Conservation (phyloP, 495 filamentous ascomycete genomes). For the Pseudevernia furfuracea region DNA sequence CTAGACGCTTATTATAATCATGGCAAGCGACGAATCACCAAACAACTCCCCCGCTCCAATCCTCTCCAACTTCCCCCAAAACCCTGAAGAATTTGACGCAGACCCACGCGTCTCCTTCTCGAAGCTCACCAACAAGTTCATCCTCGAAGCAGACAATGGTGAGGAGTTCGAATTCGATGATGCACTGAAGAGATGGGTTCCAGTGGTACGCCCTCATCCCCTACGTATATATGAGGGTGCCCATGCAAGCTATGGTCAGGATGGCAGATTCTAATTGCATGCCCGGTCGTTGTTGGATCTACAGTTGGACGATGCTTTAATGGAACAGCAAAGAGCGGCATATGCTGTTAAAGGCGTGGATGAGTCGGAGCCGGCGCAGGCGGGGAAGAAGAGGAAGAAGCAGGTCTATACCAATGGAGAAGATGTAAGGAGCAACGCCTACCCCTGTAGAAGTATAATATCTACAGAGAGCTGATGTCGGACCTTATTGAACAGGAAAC, state of each 20-base stretch:
- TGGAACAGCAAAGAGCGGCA: conserved; percentile 67
- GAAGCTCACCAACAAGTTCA: conserved; percentile 67
- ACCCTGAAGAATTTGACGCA: conserved; percentile 65
- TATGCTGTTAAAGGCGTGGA: conserved; percentile 66
- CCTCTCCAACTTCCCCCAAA: conserved; percentile 52
- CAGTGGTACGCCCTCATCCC: conserved; percentile 46
- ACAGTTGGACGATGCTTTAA: conserved; percentile 70
- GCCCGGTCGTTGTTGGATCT: conserved; percentile 30
- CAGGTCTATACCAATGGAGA: conserved; percentile 52
- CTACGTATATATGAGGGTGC: conserved; percentile 20
- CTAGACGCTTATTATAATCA: neutral
- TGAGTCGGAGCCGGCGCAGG: conserved; percentile 47
- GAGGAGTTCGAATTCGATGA: conserved; percentile 77
- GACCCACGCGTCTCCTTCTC: conserved; percentile 85
- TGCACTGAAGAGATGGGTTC: conserved; percentile 69
- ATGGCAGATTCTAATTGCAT: conserved; percentile 31
- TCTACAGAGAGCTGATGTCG: conserved; percentile 2
- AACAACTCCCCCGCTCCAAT: conserved; percentile 13
- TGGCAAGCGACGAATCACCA: conserved; percentile 12
- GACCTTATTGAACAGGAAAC: conserved; percentile 21
- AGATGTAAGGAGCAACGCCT: conserved; percentile 43
- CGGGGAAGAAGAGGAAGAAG: conserved; percentile 63
- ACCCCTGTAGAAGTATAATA: neutral
- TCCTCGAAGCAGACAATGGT: conserved; percentile 78
- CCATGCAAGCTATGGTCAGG: conserved; percentile 18